Evolutionary conservation across 2,329 filamentous ascomycete genomes (phyloP).

Genomic region (Penicillium janthinellum): DNA sequence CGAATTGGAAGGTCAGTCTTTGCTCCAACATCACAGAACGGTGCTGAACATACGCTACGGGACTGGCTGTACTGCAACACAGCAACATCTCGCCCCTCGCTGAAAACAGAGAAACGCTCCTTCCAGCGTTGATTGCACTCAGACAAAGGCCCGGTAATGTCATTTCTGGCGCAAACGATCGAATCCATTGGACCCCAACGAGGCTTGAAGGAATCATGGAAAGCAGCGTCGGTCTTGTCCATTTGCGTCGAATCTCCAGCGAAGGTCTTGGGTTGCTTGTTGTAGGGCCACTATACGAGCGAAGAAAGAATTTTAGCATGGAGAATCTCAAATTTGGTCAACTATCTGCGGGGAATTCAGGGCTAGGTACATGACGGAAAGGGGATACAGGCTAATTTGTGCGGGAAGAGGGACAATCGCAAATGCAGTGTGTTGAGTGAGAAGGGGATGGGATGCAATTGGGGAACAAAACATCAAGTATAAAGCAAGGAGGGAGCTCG

Average conservation of each 20-base stretch:
- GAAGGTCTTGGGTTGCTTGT: conserved; percentile 72
- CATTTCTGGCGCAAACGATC: conserved; percentile 64
- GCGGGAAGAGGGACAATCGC: neutral
- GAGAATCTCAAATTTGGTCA: conserved; percentile 42
- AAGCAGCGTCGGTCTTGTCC: conserved; percentile 65
- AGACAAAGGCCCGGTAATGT: conserved; percentile 28
- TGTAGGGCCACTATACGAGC: conserved; percentile 75
- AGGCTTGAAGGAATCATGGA: conserved; percentile 74
- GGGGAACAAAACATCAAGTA: conserved; percentile 22
- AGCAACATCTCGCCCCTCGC: conserved; percentile 36
- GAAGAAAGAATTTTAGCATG: conserved; percentile 41
- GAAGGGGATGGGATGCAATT: conserved; percentile 32
- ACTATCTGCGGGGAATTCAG: conserved; percentile 28
- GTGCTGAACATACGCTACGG: conserved; percentile 22
- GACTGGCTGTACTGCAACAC: conserved; percentile 30
- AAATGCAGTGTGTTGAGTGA: neutral
- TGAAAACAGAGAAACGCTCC: conserved; percentile 52
- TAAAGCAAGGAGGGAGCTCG: conserved; percentile 55
- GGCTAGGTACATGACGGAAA: conserved; percentile 25
- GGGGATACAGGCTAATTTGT: conserved; percentile 6
- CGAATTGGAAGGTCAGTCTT: conserved; percentile 6
- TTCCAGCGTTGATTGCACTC: conserved; percentile 50
- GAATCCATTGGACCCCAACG: conserved; percentile 76
- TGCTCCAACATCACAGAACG: conserved; percentile 16
- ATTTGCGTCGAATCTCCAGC: conserved; percentile 63